A percentile compares a stretch with the other conserved stretches of the same genome.
Conservation (phyloP, 805 yeast genomes). For the Kodamaea laetipori region DNA sequence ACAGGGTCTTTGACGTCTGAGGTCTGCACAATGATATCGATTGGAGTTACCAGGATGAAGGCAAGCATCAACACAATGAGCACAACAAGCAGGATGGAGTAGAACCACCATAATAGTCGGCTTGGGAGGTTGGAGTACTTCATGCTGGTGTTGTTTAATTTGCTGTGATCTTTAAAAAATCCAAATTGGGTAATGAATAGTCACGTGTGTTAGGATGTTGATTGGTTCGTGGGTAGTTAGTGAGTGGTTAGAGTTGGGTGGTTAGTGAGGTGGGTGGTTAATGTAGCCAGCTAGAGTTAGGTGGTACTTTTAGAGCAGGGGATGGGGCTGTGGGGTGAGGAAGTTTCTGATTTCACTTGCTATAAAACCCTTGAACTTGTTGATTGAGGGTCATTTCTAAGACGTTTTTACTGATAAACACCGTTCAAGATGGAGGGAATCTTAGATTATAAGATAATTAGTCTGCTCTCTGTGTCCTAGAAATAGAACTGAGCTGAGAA, state of each 20-base stretch:
- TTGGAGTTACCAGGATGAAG: slow-evolving; percentile 70
- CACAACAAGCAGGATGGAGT: slow-evolving; percentile 46
- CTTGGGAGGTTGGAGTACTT: slow-evolving; percentile 19
- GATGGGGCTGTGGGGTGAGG: no score
- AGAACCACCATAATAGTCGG: slow-evolving; percentile 42
- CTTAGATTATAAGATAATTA: no score
- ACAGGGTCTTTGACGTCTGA: slow-evolving; percentile 58
- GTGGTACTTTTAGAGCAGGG: no score
- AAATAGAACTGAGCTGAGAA: no score
- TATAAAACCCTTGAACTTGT: no score
- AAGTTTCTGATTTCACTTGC: no score
- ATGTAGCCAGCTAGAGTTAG: no score
- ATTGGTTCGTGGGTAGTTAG: no score
- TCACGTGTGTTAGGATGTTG: slow-evolving; percentile 1
- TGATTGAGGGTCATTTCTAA: no score
- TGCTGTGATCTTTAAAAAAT: background rate
- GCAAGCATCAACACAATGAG: slow-evolving; percentile 46
- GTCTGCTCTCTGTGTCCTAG: no score
- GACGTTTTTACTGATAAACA: no score
- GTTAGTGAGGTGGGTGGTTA: background rate
- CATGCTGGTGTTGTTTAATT: slow-evolving; percentile 3
- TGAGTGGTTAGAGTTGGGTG: background rate
- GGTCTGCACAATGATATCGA: slow-evolving; percentile 71
- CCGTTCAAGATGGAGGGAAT: no score
- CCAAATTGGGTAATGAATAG: background rate